Percentiles rank a stretch among this genome's conserved stretches.
Conservation (phyloP, 495 filamentous ascomycete genomes). For the Beverwykella pulmonaria region DNA sequence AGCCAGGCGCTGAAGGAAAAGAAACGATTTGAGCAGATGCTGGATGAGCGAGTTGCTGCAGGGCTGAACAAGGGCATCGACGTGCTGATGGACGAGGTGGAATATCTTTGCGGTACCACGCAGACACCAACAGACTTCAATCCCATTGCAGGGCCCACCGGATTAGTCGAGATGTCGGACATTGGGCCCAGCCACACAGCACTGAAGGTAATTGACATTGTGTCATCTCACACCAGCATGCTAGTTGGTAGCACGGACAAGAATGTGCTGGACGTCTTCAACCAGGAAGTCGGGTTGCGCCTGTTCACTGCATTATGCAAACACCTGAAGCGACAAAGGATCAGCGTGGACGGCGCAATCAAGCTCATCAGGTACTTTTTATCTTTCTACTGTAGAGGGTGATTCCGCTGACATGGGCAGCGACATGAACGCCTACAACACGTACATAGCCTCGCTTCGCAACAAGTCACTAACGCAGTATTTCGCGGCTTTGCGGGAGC, state of each 20-base stretch:
- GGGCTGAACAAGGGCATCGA: constrained; percentile 97
- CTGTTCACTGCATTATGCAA: constrained; percentile 91
- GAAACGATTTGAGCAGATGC: constrained; percentile 98
- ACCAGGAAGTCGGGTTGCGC: constrained; percentile 92
- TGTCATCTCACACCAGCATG: constrained; percentile 87
- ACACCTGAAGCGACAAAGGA: constrained; percentile 92
- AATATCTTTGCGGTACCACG: constrained; percentile 87
- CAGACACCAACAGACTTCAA: constrained; percentile 91
- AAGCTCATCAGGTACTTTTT: constrained; percentile 75
- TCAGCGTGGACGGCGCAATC: constrained; percentile 86
- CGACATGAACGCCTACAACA: constrained; percentile 92
- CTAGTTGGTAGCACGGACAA: constrained; percentile 92
- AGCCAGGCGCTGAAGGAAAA: constrained; percentile 90
- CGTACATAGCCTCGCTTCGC: constrained; percentile 76
- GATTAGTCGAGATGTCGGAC: constrained; percentile 58
- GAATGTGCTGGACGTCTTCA: constrained; percentile 96
- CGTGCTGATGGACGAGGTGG: constrained; percentile 97
- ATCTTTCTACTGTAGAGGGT: background rate
- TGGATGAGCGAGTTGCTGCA: constrained; percentile 94
- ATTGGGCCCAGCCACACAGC: constrained; percentile 83
- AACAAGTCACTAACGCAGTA: constrained; percentile 84
- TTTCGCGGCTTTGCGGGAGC: constrained; percentile 87
- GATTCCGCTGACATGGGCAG: constrained; percentile 46
- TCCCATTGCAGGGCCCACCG: constrained; percentile 57
- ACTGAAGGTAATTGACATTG: constrained; percentile 75